A percentile compares a stretch with the other conserved stretches of the same genome.
Conservation (phyloP, 768 basidiomycete genomes). For the Sarcodon aspratus region DNA sequence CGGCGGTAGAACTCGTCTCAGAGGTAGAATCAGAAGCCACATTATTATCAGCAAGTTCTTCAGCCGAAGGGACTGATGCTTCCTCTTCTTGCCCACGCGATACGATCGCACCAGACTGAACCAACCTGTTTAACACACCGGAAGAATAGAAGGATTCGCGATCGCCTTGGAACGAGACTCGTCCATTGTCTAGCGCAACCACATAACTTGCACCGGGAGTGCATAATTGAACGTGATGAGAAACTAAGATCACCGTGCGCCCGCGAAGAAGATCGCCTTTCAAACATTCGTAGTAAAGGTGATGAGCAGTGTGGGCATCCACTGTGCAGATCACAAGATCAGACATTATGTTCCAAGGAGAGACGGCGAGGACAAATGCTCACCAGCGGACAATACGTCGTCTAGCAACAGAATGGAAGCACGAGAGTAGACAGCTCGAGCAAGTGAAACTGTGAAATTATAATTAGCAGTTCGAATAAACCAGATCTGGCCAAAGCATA, state of each 20-base stretch:
- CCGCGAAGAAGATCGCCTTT: conserved; percentile 67
- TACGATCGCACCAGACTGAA: conserved; percentile 42
- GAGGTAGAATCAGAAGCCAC: conserved; percentile 16
- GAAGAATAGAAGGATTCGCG: conserved; percentile 56
- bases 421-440: conserved; percentile 84
- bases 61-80: conserved; percentile 19
- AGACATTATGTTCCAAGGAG: background rate
- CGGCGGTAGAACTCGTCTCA: conserved; percentile 34
- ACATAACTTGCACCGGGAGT: conserved; percentile 71
- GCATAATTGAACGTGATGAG: conserved; percentile 89
- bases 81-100: conserved; percentile 30
- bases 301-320: conserved; percentile 77
- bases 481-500: conserved; percentile 12
- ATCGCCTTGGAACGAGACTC: conserved; percentile 62
- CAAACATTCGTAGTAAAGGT: conserved; percentile 72
- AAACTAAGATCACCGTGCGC: conserved; percentile 81
- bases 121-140: conserved; percentile 50
- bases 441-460: conserved; percentile 44
- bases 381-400: conserved; percentile 64
- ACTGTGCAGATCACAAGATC: conserved; percentile 35
- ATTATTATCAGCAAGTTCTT: conserved; percentile 17
- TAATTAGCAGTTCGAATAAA: background rate
- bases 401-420: conserved; percentile 77
- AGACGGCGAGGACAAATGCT: conserved; percentile 12
- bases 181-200: conserved; percentile 75